Evolutionary conservation across 2,329 filamentous ascomycete species (phyloP), one percentile per base, ranked within the genome.

Genomic region (Fusarium sp.): DNA sequence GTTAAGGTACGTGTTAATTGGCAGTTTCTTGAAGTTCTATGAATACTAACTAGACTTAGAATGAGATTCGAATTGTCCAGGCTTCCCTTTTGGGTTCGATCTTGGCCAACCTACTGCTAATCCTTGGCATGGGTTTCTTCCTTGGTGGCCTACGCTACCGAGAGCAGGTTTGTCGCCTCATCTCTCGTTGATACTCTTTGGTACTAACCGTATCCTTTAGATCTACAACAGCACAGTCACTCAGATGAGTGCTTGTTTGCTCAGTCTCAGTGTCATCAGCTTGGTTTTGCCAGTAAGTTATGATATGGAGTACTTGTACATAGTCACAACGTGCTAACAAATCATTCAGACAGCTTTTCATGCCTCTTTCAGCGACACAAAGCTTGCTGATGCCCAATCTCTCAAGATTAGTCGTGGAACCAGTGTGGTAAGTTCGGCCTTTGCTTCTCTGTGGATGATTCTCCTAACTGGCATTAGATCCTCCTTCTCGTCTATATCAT

Each of bases 141-240:
- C 85, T 97, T 27, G 95, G 95, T 79, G 95, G 95, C 73, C 85
- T 98, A 64, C 92, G 95, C 72, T 98, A 91, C 82, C 92, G 93
- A 81, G 95, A 98, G 85, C 95, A 98, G 35, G 56, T 58, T 29
- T 86, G 91, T 91, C 79, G 76, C 35, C 10, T 10, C 36, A 1
- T 22, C 14, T 6, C 25, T 25, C 29, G 3, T 5, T 10, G 35
- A 9, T 25, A 10, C 18, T n/a, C n/a, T 11, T 6, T 13, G 14
- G 38, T 42, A 10, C 63, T 70, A 27, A 76, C 38, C 27, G 2
- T 14, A 14, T 14, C 13, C 5, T 33, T 7, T 63, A 93, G 90
- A 92, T 98, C 72, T 98, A 98, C 85, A 98, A 98, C 84, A 97
- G 92, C 84, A 98, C 94, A 25, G 94, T 98, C 68, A 98, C 95